phyloP scores from a whole-genome alignment of 192 early-diverging fungal genomes.

The Coemansia sp. region DNA sequence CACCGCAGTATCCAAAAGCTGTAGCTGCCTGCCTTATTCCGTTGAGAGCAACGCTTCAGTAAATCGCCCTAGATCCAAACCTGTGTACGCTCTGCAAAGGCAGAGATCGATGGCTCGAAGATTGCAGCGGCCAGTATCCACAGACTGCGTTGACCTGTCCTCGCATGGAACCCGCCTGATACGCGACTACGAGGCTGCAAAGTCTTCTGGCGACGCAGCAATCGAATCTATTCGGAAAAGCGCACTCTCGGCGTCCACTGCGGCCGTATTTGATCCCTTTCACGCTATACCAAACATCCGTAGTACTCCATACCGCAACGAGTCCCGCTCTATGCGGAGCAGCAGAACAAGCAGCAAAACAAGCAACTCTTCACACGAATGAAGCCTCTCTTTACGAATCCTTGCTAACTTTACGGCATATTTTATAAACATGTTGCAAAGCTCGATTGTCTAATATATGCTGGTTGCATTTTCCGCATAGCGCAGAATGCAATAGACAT shows the following conservation, averaged over 20 bases:
- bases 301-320: conserved; percentile 24
- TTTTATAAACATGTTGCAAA: not conserved
- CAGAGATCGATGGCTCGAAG: conserved; percentile 9
- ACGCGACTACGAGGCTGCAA: conserved; percentile 26
- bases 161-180: conserved; percentile 5
- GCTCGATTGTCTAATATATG: no score
- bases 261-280: conserved; percentile 39
- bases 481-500: no score
- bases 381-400: not conserved
- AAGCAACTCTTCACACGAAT: not conserved
- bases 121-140: conserved; percentile 2
- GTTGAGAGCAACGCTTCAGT: not conserved
- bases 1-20: not conserved
- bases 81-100: conserved; percentile 5
- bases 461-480: no score
- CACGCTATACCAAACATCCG: conserved; percentile 28
- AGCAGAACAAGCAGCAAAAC: conserved; percentile 24
- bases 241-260: conserved; percentile 8
- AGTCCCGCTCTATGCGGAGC: conserved; percentile 19
- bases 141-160: not conserved
- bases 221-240: conserved; percentile 36
- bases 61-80: not conserved
- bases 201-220: conserved; percentile 32
- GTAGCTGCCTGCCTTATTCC: not conserved
- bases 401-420: not conserved